These are phyloP conservation scores for Kodamaea plutei DNA, from an alignment of 1,139 yeast species.

Conservation along the genomic window DNA sequence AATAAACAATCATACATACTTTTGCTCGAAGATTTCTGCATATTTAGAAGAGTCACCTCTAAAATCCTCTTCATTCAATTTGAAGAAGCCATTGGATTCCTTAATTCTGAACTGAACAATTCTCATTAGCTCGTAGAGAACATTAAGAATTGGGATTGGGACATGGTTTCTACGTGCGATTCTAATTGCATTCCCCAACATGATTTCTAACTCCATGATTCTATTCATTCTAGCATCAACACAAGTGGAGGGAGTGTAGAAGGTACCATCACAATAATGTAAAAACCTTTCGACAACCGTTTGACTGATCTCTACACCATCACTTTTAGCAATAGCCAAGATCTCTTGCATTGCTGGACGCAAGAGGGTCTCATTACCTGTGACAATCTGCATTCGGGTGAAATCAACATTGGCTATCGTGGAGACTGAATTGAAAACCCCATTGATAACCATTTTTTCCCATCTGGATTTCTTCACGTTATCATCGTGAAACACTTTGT, in stretches of 20 bases:
- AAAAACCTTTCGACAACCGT: slow-evolving; percentile 45
- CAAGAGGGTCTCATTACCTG: slow-evolving; percentile 46
- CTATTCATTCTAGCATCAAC: slow-evolving; percentile 67
- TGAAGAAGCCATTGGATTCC: slow-evolving; percentile 47
- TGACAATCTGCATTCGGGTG: slow-evolving; percentile 53
- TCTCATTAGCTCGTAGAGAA: slow-evolving; percentile 55
- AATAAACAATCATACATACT: background rate
- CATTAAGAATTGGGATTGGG: slow-evolving; percentile 53
- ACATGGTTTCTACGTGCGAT: slow-evolving; percentile 54
- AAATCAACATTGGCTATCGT: slow-evolving; percentile 50
- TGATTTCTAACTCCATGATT: slow-evolving; percentile 66
- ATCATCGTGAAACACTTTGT: slow-evolving; percentile 40
- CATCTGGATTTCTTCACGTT: slow-evolving; percentile 57
- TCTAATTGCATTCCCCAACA: slow-evolving; percentile 66
- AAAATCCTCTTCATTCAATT: slow-evolving; percentile 25
- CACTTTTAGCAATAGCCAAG: slow-evolving; percentile 56
- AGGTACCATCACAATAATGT: slow-evolving; percentile 58
- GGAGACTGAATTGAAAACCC: slow-evolving; percentile 59
- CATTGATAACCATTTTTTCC: slow-evolving; percentile 71
- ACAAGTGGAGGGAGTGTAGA: slow-evolving; percentile 72
- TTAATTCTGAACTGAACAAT: slow-evolving; percentile 58
- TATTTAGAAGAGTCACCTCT: slow-evolving; percentile 28
- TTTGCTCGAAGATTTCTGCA: slow-evolving; percentile 20
- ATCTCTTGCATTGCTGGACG: slow-evolving; percentile 68
- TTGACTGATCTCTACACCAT: slow-evolving; percentile 51